Evolutionary conservation across 2,329 filamentous ascomycete species (phyloP).

Genomic region (Venturia carpophila): DNA sequence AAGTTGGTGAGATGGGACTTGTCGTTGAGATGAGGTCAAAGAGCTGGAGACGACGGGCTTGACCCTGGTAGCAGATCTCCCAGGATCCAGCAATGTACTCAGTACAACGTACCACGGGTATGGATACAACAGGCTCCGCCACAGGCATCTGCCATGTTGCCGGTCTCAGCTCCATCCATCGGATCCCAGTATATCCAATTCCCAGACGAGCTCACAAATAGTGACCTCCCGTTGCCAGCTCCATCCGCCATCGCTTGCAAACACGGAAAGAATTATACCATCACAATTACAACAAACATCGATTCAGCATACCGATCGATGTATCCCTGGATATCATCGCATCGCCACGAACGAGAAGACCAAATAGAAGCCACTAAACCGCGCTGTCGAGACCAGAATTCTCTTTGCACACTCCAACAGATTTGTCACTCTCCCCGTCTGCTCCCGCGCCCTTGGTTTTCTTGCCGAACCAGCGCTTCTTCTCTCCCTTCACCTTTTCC

Average conservation of each 20-base stretch:
- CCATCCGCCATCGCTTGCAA: not conserved
- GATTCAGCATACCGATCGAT: not conserved
- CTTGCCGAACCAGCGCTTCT: constrained; percentile 5
- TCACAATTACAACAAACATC: not conserved
- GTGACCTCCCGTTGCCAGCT: not conserved
- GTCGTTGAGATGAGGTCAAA: not conserved
- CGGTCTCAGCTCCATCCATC: too few relatives aligned
- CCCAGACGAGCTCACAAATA: not conserved
- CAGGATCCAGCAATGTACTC: not conserved
- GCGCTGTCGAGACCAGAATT: not conserved
- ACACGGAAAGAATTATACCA: not conserved
- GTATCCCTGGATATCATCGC: not conserved
- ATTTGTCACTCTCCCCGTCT: constrained; percentile 3
- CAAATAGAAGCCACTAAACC: not conserved
- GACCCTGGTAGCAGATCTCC: not conserved
- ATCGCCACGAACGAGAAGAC: not conserved
- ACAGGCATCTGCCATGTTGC: constrained; percentile 3
- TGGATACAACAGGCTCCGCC: not conserved
- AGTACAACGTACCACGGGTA: too few relatives aligned
- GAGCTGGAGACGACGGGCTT: not conserved
- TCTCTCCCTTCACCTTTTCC: not conserved
- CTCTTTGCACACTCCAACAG: not conserved
- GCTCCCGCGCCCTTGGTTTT: not conserved
- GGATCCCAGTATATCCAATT: not conserved
- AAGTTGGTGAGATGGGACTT: not conserved